phyloP scores from a whole-genome alignment of 331 rosid genomes.

The Arachis monticola region DNA sequence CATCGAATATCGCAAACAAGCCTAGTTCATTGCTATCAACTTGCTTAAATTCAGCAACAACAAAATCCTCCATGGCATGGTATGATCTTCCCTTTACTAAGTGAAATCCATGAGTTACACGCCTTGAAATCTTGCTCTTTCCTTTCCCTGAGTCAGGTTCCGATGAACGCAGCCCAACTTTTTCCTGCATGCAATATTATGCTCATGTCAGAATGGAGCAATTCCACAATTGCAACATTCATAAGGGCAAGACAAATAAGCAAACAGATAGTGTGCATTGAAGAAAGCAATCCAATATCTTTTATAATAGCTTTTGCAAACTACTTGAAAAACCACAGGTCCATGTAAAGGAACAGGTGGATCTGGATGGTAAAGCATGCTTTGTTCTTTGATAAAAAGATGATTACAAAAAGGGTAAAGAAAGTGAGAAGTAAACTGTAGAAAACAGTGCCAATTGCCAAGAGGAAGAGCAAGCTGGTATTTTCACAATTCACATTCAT shows the following conservation, averaged over 20 bases:
- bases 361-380: conserved; percentile 13
- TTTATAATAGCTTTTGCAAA: conserved; percentile 2
- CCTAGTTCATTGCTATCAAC: conserved; percentile 82
- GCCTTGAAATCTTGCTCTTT: conserved; percentile 87
- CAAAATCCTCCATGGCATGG: conserved; percentile 90
- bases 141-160: conserved; percentile 96
- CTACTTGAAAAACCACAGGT: background rate
- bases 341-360: conserved; percentile 13
- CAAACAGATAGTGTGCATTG: background rate
- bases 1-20: conserved; percentile 94
- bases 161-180: conserved; percentile 66
- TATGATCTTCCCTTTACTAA: conserved; percentile 85
- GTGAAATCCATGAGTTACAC: conserved; percentile 80
- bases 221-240: background rate
- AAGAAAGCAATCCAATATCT: conserved; percentile 16
- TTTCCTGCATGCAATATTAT: conserved; percentile 63
- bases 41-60: conserved; percentile 84
- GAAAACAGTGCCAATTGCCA: background rate
- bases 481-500: conserved; percentile 10
- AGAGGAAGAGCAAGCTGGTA: too few species aligned
- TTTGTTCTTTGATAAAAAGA: conserved; percentile 9
- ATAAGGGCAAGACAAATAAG: conserved; percentile 7
- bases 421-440: background rate
- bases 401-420: conserved; percentile 2
- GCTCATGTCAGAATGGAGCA: conserved; percentile 22